phyloP scores from a whole-genome alignment of 2,329 filamentous ascomycete species.

The Hypoxylon sp. region DNA sequence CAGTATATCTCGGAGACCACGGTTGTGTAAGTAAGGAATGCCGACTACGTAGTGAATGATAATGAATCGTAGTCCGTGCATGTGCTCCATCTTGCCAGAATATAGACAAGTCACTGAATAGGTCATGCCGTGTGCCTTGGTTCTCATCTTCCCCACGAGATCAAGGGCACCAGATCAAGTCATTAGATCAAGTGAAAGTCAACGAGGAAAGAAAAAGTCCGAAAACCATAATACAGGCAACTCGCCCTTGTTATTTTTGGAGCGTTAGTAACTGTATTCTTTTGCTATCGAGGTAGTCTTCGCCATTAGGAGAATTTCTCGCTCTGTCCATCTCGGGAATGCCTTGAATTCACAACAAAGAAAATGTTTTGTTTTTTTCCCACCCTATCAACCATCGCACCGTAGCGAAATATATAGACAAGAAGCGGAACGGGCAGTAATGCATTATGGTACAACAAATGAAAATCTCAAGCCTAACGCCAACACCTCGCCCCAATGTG shows the following conservation, averaged over 20 bases:
- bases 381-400: slow-evolving; percentile 27
- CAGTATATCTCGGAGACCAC: slow-evolving; percentile 40
- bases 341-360: slow-evolving; percentile 21
- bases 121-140: too few species aligned
- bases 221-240: too few species aligned
- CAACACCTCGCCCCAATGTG: slow-evolving; percentile 26
- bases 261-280: slow-evolving; percentile 7
- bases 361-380: slow-evolving; percentile 22
- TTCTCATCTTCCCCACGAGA: too few species aligned
- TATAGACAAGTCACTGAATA: too few species aligned
- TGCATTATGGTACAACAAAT: slow-evolving; percentile 37
- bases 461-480: slow-evolving; percentile 23
- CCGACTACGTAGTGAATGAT: background rate
- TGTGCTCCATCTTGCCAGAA: background rate
- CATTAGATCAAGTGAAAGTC: too few species aligned
- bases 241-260: background rate
- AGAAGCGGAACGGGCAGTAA: slow-evolving; percentile 14
- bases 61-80: background rate
- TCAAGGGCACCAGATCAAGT: too few species aligned
- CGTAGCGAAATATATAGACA: slow-evolving; percentile 40
- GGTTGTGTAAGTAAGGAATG: slow-evolving; percentile 14
- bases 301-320: slow-evolving; percentile 1
- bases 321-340: too few species aligned
- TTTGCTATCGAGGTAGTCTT: slow-evolving; percentile 9
- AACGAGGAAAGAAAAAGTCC: too few species aligned